Evolutionary conservation across 2,329 filamentous ascomycete genomes (phyloP), one percentile per base, ranked within the genome.

Genomic region (Colletotrichum orchidophilum): DNA sequence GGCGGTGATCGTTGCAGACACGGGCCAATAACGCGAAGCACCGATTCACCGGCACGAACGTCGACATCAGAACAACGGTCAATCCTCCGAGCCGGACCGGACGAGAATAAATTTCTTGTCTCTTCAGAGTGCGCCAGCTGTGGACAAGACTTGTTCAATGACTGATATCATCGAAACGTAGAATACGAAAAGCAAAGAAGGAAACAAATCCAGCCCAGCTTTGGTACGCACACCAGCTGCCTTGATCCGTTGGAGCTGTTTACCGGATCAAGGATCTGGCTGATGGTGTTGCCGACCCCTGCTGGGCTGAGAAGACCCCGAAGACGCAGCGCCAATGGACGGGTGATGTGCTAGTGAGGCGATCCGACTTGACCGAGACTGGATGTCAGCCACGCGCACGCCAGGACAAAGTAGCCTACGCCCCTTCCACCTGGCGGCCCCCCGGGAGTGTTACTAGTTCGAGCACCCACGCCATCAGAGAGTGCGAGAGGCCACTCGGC

Each of bases 321-420:
- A 39, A 39, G 33, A 66, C 31, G 53, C 27, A 53, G 15, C 13
- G 24, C 39, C 42, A 35, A 52, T 60, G 27, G 33, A 27, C 49
- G 66, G 31, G 59, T 53, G 27, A 52, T 27, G 29, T 33, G 33
- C 35, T 26, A 58, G 63, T 58, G 63, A 63, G 63, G 39, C 58
- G 57, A 63, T 71, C 50, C 50, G 29, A 46, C 18, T 53, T 29
- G 68, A 63, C 63, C 68, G 57, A 67, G 63, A 67, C 39, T 67
- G 57, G 39, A 15, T 57, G 39, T 57, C 63, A 66, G 63, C 63
- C 63, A 62, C 57, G 67, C 39, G 49, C 57, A 57, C 63, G 52
- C 63, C 39, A 46, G 39, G 18, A 46, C 39, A 46, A 46, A 57
- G 31, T 31, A 35, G 29, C 53, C 31, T 63, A 29, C 59, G 46